Conservation (phyloP, 2,329 filamentous ascomycete species). For the Decorospora gaudefroyi region DNA sequence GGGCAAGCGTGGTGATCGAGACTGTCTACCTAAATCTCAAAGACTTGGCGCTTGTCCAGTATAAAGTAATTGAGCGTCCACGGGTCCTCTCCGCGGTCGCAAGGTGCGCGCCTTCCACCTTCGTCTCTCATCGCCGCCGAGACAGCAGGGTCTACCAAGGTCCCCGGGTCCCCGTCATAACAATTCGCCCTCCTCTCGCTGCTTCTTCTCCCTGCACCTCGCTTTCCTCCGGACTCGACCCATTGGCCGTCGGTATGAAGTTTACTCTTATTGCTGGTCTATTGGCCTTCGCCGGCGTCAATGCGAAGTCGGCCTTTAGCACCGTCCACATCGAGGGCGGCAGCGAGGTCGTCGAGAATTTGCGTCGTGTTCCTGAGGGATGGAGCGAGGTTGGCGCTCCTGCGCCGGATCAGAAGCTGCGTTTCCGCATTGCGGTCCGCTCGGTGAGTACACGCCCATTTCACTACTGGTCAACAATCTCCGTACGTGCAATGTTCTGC, state of each 20-base stretch:
- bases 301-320: conserved; percentile 25
- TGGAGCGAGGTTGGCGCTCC: conserved; percentile 45
- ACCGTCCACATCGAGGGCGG: conserved; percentile 33
- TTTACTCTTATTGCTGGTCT: conserved; percentile 40
- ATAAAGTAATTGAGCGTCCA: no score
- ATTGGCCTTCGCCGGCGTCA: conserved; percentile 38
- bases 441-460: conserved; percentile 35
- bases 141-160: no score
- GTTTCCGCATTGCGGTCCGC: conserved; percentile 48
- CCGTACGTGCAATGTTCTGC: background rate
- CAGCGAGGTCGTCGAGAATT: conserved; percentile 38
- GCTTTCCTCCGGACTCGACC: background rate
- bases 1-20: conserved; percentile 1
- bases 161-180: no score
- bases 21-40: background rate
- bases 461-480: background rate
- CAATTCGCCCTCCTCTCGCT: no score
- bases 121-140: no score
- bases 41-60: conserved; percentile 9
- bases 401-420: conserved; percentile 38
- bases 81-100: no score
- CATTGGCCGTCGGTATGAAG: conserved; percentile 30
- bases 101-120: no score
- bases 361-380: conserved; percentile 42
- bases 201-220: background rate